These are phyloP conservation scores for Aureobasidium sp. DNA, from an alignment of 2,329 filamentous ascomycete genomes.

Conservation along the genomic window DNA sequence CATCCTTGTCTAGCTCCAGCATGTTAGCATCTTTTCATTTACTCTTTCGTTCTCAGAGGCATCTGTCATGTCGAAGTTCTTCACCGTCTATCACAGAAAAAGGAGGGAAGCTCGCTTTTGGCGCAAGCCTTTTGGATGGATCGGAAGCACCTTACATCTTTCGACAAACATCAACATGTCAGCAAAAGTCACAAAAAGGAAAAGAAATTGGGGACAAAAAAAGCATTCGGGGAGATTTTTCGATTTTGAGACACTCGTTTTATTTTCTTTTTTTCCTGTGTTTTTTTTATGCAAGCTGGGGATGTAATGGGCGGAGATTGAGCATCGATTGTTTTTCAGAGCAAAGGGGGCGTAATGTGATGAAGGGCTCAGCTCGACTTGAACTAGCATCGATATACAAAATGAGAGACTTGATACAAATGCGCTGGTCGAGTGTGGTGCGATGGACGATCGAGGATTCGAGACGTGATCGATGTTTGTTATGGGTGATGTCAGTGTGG, in stretches of 20 bases:
- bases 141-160: not conserved
- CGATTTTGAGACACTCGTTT: not conserved
- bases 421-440: not conserved
- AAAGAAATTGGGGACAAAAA: not conserved
- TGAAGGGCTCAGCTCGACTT: not conserved
- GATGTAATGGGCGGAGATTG: conserved; percentile 6
- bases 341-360: conserved; percentile 1
- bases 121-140: conserved; percentile 13
- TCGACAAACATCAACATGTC: not conserved
- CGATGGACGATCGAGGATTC: not conserved
- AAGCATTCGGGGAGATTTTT: not conserved
- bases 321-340: not conserved
- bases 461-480: not conserved
- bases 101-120: conserved; percentile 10
- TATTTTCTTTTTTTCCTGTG: conserved; percentile 6
- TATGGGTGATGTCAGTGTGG: conserved; percentile 2
- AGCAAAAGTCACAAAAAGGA: not conserved
- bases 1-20: conserved; percentile 7
- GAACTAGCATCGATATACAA: not conserved
- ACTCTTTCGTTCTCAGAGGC: conserved; percentile 1
- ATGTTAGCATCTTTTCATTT: conserved; percentile 12
- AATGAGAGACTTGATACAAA: not conserved
- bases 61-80: conserved; percentile 11
- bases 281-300: conserved; percentile 6
- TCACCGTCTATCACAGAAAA: conserved; percentile 7